Conservation (phyloP, 2,329 filamentous ascomycete genomes). For the Fusarium virguliforme region DNA sequence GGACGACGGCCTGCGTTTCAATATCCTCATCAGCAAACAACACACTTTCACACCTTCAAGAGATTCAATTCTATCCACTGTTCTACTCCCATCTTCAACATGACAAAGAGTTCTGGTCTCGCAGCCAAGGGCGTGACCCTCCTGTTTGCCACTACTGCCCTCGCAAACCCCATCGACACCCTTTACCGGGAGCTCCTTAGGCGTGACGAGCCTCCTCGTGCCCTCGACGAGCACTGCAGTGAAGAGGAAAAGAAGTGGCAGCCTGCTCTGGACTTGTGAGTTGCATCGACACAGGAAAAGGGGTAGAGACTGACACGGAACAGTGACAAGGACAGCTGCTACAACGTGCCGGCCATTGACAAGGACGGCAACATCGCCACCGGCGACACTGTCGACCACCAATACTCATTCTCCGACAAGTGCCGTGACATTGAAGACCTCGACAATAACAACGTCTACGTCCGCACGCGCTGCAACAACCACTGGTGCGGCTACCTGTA, state of each 20-base stretch:
- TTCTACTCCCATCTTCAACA: neutral
- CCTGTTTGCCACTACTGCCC: constrained; percentile 2
- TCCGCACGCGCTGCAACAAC: constrained; percentile 62
- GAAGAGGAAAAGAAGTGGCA: constrained; percentile 17
- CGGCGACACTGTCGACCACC: constrained; percentile 51
- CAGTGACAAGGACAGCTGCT: constrained; percentile 50
- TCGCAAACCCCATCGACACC: constrained; percentile 9
- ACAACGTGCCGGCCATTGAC: constrained; percentile 59
- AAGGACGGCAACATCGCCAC: constrained; percentile 53
- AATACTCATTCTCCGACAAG: constrained; percentile 44
- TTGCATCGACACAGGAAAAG: neutral
- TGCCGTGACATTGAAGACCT: constrained; percentile 57
- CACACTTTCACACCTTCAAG: neutral
- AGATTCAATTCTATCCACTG: neutral
- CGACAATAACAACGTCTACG: constrained; percentile 60
- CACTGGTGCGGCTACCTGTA: constrained; percentile 63
- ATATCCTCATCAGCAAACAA: neutral
- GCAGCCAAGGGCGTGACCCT: constrained; percentile 9
- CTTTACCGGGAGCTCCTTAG: constrained; percentile 12
- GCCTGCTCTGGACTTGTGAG: constrained; percentile 15
- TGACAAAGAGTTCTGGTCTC: constrained; percentile 2
- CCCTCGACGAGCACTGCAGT: neutral
- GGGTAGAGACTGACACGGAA: neutral
- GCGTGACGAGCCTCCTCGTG: neutral
- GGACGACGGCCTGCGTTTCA: neutral